Base-by-base conservation (phyloP, 2,329 filamentous ascomycete species). In the Fusarium staphyleae region DNA sequence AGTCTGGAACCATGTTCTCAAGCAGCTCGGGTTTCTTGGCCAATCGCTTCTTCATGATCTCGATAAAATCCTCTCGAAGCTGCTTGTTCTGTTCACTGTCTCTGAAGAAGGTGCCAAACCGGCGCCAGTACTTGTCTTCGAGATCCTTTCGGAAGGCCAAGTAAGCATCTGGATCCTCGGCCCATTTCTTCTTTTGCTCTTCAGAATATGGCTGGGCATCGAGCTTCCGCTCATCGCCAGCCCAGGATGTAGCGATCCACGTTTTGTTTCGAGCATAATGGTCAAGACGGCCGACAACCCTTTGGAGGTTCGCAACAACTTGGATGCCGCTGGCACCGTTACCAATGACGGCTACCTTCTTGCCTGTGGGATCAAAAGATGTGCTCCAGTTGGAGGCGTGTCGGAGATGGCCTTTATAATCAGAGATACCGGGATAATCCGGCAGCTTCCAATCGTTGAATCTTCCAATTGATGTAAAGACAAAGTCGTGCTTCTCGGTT, bases 371-470 rank as follows among this genome's bases (percentile, higher is more conserved):
- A 77, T 85, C 69, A 74, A 80, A 82, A 0, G 69, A 66, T 2
- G 75, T 70, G 50, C 85, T 74, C 85, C 84, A 88, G 59, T 85
- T 78, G 0, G 85, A 85, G 0, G 85, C 81, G 58, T 88, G 86
- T 14, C 84, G 77, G 0, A 88, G 71, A 0, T 77, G 56, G 0
- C 85, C 85, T 64, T 80, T 75, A 67, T 78, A 87, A 1, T 81
- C 72, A 0, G 78, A 56, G 15, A 86, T 76, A 0, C 85, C 86
- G 1, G 81, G 80, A 55, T 86, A 86, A 22, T 85, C 73, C 0
- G 86, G 87, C 0, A 87, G 72, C 51, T 80, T 82, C 82, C 84
- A 87, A 13, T 79, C 80, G 63, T 88, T 89, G 71, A 90, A 87
- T 30, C 82, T 78, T 0, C 87, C 87, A 51, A 86, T 81, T 1